Conservation (phyloP, 345 rosid species). For the Citropsis articulata region DNA sequence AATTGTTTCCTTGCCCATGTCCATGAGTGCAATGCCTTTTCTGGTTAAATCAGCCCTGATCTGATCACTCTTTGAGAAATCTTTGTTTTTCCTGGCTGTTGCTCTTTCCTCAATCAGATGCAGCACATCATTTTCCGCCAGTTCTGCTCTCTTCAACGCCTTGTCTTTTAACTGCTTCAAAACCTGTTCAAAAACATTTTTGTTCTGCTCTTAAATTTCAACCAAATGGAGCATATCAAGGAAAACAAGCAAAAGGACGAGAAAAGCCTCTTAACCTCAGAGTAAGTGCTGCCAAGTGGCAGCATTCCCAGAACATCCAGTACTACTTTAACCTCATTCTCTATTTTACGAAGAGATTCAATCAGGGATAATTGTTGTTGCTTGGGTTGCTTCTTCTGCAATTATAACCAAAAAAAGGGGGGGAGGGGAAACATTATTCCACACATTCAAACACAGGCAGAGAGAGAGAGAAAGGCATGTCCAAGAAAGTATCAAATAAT, state of each 20-base stretch:
- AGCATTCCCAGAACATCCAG: constrained; percentile 63
- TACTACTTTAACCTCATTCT: constrained; percentile 54
- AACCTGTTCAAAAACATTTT: constrained; percentile 27
- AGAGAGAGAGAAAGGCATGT: too few species aligned
- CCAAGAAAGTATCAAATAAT: too few species aligned
- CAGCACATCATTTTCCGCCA: constrained; percentile 52
- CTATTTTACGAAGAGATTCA: constrained; percentile 56
- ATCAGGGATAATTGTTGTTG: constrained; percentile 51
- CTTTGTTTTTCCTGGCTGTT: constrained; percentile 61
- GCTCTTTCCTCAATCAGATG: constrained; percentile 56
- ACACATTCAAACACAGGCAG: too few species aligned
- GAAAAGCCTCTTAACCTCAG: constrained; percentile 36
- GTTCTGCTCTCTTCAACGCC: constrained; percentile 41
- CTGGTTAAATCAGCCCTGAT: constrained; percentile 55
- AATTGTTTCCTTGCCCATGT: constrained; percentile 61
- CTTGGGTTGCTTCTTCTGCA: constrained; percentile 75
- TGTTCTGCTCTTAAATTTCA: neutral
- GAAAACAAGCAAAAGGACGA: neutral
- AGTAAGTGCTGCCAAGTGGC: constrained; percentile 38
- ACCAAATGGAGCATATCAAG: neutral
- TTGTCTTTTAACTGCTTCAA: constrained; percentile 40
- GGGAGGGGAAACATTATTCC: too few species aligned
- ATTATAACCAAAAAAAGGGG: neutral
- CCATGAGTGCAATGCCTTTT: constrained; percentile 83
- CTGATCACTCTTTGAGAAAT: constrained; percentile 63